phyloP scores from a whole-genome alignment of 768 basidiomycete species.

The Podaxis sp. region DNA sequence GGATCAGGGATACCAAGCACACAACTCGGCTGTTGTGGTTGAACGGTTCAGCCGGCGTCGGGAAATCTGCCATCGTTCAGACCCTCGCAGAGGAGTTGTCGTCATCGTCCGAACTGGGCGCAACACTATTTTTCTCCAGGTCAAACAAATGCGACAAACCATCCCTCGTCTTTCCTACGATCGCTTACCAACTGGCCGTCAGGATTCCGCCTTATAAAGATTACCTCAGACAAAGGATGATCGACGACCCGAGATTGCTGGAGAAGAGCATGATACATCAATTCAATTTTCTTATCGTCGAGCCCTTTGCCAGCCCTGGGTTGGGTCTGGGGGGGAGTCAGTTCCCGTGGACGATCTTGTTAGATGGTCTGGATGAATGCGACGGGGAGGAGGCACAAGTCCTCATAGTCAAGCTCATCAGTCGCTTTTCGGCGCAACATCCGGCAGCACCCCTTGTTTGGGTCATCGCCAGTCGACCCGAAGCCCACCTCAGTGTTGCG shows the following conservation, averaged over 20 bases:
- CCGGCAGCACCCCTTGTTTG: not conserved
- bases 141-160: not conserved
- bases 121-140: not conserved
- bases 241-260: not conserved
- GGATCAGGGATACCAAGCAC: no score
- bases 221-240: not conserved
- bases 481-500: not conserved
- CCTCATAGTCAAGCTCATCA: not conserved
- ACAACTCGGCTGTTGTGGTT: no score
- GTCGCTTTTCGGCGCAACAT: not conserved
- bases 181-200: constrained; percentile 5
- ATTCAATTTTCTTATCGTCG: not conserved
- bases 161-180: not conserved
- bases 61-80: no score
- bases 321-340: not conserved
- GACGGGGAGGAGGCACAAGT: no score
- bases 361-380: not conserved
- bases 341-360: not conserved
- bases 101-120: no score
- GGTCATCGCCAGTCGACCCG: constrained; percentile 5
- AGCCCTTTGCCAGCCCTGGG: not conserved
- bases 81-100: no score
- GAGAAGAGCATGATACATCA: not conserved
- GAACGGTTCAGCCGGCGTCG: no score
- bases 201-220: not conserved